These are phyloP conservation scores for Aquilaria sinensis DNA, from an alignment of 345 rosid species.

Conservation along the genomic window DNA sequence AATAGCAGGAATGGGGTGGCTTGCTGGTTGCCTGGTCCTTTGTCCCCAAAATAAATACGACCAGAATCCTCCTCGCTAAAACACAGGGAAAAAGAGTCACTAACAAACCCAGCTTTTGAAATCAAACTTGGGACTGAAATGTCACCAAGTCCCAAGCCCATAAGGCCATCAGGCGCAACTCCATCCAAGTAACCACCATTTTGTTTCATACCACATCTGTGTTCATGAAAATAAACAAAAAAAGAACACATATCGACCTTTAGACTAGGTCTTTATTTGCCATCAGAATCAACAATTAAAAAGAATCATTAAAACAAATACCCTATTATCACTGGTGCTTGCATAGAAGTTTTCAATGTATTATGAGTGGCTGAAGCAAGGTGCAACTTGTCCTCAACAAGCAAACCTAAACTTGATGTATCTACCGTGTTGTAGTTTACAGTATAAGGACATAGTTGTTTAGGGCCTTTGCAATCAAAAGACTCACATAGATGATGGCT, in stretches of 20 bases:
- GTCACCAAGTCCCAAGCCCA: slow-evolving; percentile 81
- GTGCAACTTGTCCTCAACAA: slow-evolving; percentile 64
- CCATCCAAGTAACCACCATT: slow-evolving; percentile 74
- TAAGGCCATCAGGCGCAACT: slow-evolving; percentile 84
- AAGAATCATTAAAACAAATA: slow-evolving; percentile 9
- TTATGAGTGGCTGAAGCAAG: slow-evolving; percentile 39
- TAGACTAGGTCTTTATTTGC: not conserved
- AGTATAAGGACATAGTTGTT: slow-evolving; percentile 64
- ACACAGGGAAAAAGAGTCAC: slow-evolving; percentile 83
- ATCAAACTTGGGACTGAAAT: slow-evolving; percentile 78
- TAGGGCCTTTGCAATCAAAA: slow-evolving; percentile 47
- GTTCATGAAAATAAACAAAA: slow-evolving; percentile 8
- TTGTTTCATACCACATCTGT: slow-evolving; percentile 92
- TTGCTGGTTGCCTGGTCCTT: slow-evolving; percentile 58
- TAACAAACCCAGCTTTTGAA: slow-evolving; percentile 66
- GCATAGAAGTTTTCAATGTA: slow-evolving; percentile 38
- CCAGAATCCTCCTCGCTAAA: slow-evolving; percentile 79
- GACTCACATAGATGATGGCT: slow-evolving; percentile 59
- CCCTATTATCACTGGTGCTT: slow-evolving; percentile 72
- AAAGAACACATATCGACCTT: not conserved
- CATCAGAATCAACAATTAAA: slow-evolving; percentile 3
- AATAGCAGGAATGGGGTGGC: slow-evolving; percentile 58
- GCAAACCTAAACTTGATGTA: slow-evolving; percentile 79
- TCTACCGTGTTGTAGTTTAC: slow-evolving; percentile 39
- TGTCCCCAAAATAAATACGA: slow-evolving; percentile 78